Evolutionary conservation across 2,329 filamentous ascomycete genomes (phyloP).

Genomic region (Teratosphaeria epicoccoides): DNA sequence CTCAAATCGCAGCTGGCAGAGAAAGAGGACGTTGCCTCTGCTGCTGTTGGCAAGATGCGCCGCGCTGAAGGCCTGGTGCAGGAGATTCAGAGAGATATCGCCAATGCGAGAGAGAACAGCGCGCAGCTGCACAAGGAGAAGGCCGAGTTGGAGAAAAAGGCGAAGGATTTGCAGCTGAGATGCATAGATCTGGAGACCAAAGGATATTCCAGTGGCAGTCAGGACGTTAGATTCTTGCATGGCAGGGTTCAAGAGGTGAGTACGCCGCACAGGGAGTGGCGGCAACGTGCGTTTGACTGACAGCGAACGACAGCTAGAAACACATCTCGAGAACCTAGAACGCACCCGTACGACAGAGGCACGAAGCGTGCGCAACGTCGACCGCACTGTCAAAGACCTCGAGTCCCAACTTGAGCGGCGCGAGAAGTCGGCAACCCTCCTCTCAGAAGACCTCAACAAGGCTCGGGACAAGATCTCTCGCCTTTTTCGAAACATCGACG

Average conservation of each 20-base stretch:
- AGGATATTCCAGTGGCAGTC: constrained; percentile 85
- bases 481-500: constrained; percentile 82
- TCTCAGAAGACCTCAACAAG: constrained; percentile 73
- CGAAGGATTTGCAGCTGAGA: constrained; percentile 82
- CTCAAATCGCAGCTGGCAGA: constrained; percentile 82
- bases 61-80: constrained; percentile 76
- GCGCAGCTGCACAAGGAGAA: constrained; percentile 82
- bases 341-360: constrained; percentile 71
- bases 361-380: constrained; percentile 80
- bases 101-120: constrained; percentile 70
- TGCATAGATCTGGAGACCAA: constrained; percentile 94
- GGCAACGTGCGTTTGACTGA: constrained; percentile 16
- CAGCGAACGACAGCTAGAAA: constrained; percentile 25
- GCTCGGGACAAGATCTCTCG: constrained; percentile 86
- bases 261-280: constrained; percentile 4
- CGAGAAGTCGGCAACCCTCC: constrained; percentile 70
- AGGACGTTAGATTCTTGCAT: constrained; percentile 90
- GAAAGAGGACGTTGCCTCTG: constrained; percentile 83
- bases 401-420: constrained; percentile 86
- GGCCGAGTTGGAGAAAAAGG: constrained; percentile 72
- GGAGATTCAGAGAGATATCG: constrained; percentile 89
- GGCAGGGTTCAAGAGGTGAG: constrained; percentile 90
- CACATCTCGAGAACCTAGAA: constrained; percentile 73
- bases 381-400: constrained; percentile 86
- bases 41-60: constrained; percentile 94